Evolutionary conservation across 2,329 filamentous ascomycete species (phyloP).

Genomic region (Ustulina deusta): DNA sequence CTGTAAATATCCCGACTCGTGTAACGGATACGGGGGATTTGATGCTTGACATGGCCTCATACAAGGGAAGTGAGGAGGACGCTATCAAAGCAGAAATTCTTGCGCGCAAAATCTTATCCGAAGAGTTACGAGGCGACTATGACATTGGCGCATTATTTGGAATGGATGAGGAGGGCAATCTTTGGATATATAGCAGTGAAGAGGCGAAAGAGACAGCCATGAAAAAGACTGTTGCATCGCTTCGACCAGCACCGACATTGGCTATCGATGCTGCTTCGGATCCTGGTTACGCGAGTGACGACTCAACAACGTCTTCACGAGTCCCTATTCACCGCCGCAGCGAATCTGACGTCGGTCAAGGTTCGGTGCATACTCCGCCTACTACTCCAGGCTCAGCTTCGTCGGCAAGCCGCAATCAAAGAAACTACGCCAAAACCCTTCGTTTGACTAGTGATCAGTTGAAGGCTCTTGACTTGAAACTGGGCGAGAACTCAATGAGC

Average conservation of each 20-base stretch:
- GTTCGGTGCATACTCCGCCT: slow-evolving; percentile 72
- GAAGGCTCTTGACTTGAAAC: slow-evolving; percentile 83
- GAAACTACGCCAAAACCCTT: slow-evolving; percentile 96
- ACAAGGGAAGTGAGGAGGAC: slow-evolving; percentile 94
- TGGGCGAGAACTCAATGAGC: slow-evolving; percentile 91
- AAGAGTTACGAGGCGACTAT: slow-evolving; percentile 94
- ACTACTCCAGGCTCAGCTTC: slow-evolving; percentile 76
- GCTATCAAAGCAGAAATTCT: slow-evolving; percentile 92
- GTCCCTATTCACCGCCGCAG: slow-evolving; percentile 68
- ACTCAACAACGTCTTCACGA: slow-evolving; percentile 66
- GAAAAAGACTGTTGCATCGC: slow-evolving; percentile 68
- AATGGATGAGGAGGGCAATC: slow-evolving; percentile 92
- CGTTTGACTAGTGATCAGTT: slow-evolving; percentile 95
- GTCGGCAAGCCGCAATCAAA: slow-evolving; percentile 73
- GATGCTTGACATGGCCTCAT: slow-evolving; percentile 98
- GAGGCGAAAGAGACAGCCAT: slow-evolving; percentile 92
- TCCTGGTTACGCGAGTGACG: slow-evolving; percentile 94
- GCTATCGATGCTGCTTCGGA: slow-evolving; percentile 88
- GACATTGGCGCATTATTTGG: slow-evolving; percentile 96
- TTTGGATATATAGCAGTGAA: slow-evolving; percentile 99
- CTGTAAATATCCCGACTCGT: slow-evolving; percentile 90
- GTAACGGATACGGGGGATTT: slow-evolving; percentile 94
- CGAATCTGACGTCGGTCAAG: slow-evolving; percentile 72
- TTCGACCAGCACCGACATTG: slow-evolving; percentile 62
- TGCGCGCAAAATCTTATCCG: slow-evolving; percentile 89